Conservation (phyloP, 2,329 filamentous ascomycete species). For the Cercospora zeae-maydis region DNA sequence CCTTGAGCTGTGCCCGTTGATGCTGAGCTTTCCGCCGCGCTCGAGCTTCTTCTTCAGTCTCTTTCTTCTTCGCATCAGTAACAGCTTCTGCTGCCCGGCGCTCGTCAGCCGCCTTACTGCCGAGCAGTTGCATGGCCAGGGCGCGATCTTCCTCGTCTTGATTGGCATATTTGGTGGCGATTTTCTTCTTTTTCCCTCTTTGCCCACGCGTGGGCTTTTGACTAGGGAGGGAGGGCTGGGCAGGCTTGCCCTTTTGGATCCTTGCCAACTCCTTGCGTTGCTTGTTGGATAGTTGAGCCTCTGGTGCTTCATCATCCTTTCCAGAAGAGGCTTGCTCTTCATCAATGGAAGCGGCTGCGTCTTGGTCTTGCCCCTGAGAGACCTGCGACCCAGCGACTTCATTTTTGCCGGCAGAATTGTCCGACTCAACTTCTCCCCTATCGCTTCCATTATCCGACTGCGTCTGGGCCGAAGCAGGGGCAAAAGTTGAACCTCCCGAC, state of each 20-base stretch:
- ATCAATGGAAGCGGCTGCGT: constrained; percentile 10
- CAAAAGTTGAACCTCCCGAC: constrained; percentile 15
- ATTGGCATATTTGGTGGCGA: constrained; percentile 82
- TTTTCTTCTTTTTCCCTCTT: constrained; percentile 78
- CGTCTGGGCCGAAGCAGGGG: constrained; percentile 4
- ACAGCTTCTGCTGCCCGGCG: constrained; percentile 63
- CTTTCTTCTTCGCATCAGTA: constrained; percentile 60
- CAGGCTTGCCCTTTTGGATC: constrained; percentile 19
- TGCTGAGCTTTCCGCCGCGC: constrained; percentile 77
- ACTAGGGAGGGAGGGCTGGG: constrained; percentile 16
- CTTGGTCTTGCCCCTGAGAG: not conserved
- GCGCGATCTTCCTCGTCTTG: constrained; percentile 92
- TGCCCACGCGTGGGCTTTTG: constrained; percentile 60
- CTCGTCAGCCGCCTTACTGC: constrained; percentile 64
- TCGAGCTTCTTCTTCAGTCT: constrained; percentile 61
- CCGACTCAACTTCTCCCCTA: constrained; percentile 15
- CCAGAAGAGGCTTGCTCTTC: constrained; percentile 1
- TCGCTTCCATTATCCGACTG: constrained; percentile 27
- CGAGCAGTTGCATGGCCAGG: constrained; percentile 81
- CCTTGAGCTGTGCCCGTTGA: constrained; percentile 69
- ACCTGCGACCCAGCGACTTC: not conserved
- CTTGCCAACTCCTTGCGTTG: constrained; percentile 31
- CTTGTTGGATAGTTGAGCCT: constrained; percentile 35
- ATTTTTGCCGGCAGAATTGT: not conserved
- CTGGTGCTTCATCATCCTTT: constrained; percentile 28